Percentiles rank a stretch among this genome's conserved stretches.
phyloP scores from a whole-genome alignment of 78 protist genomes.

The Pigoraptor vietnamica region DNA sequence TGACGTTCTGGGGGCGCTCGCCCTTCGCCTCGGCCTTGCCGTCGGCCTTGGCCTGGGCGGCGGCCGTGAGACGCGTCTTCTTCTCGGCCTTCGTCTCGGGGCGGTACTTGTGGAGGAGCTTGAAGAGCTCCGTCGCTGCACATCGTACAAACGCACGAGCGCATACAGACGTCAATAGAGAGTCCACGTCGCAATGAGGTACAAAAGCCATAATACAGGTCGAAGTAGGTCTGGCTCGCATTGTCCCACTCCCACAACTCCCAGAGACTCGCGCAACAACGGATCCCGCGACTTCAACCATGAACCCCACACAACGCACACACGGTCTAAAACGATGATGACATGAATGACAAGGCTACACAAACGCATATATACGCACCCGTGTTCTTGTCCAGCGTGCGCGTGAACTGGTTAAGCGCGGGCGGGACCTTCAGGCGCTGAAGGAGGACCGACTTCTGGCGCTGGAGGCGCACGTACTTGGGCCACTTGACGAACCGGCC shows the following conservation, averaged over 20 bases:
- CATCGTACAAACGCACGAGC: background rate
- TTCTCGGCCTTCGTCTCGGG: constrained; percentile 85
- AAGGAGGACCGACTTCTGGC: constrained; percentile 85
- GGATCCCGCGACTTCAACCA: too few species aligned
- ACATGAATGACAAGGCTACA: background rate
- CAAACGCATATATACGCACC: background rate
- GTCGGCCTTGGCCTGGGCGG: constrained; percentile 58
- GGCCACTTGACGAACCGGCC: constrained; percentile 94
- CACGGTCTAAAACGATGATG: too few species aligned
- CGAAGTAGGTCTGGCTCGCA: too few species aligned
- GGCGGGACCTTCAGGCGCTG: constrained; percentile 96
- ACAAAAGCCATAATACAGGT: too few species aligned
- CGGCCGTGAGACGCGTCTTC: constrained; percentile 59
- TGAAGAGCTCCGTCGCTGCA: constrained; percentile 14
- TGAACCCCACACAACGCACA: too few species aligned
- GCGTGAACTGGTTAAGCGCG: constrained; percentile 92
- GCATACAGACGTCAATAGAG: too few species aligned
- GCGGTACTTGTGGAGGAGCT: constrained; percentile 81
- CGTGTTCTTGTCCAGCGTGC: constrained; percentile 77
- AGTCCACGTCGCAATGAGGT: too few species aligned
- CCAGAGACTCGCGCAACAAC: too few species aligned
- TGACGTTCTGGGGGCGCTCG: constrained; percentile 48
- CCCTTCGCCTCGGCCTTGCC: constrained; percentile 4
- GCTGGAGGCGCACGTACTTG: constrained; percentile 90
- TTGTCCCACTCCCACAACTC: too few species aligned